phyloP scores from a whole-genome alignment of 2,329 filamentous ascomycete genomes.

The Blastomyces parvus region DNA sequence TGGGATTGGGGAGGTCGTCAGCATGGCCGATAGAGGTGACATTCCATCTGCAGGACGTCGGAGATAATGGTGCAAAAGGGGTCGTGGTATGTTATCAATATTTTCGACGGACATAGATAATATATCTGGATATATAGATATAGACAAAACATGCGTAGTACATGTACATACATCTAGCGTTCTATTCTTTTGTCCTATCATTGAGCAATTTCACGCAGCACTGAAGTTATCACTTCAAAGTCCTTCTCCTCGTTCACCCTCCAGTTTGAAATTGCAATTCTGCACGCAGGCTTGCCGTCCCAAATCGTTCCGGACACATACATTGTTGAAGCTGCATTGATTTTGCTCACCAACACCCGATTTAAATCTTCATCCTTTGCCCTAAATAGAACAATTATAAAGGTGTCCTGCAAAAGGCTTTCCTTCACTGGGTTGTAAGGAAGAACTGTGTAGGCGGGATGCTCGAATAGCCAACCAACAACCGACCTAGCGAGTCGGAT shows the following conservation, averaged over 20 bases:
- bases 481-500: slow-evolving; percentile 60
- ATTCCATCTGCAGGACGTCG: slow-evolving; percentile 40
- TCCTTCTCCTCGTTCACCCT: slow-evolving; percentile 61
- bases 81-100: not conserved
- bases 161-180: not conserved
- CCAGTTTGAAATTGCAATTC: slow-evolving; percentile 86
- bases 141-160: not conserved
- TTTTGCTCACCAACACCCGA: slow-evolving; percentile 53
- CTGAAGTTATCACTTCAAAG: slow-evolving; percentile 51
- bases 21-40: slow-evolving; percentile 60
- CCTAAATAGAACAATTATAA: slow-evolving; percentile 67
- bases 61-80: slow-evolving; percentile 22
- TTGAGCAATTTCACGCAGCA: slow-evolving; percentile 46
- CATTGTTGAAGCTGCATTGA: slow-evolving; percentile 65
- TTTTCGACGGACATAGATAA: not conserved
- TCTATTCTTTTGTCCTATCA: not conserved
- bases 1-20: slow-evolving; percentile 90
- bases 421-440: slow-evolving; percentile 37
- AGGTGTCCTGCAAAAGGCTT: slow-evolving; percentile 45
- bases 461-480: slow-evolving; percentile 52
- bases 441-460: slow-evolving; percentile 57
- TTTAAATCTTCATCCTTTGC: slow-evolving; percentile 60
- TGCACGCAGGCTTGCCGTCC: slow-evolving; percentile 61
- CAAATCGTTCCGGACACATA: slow-evolving; percentile 78
- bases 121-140: too few relatives aligned